Conservation (phyloP, 495 filamentous ascomycete species). For the Talaromyces trachyspermus region DNA sequence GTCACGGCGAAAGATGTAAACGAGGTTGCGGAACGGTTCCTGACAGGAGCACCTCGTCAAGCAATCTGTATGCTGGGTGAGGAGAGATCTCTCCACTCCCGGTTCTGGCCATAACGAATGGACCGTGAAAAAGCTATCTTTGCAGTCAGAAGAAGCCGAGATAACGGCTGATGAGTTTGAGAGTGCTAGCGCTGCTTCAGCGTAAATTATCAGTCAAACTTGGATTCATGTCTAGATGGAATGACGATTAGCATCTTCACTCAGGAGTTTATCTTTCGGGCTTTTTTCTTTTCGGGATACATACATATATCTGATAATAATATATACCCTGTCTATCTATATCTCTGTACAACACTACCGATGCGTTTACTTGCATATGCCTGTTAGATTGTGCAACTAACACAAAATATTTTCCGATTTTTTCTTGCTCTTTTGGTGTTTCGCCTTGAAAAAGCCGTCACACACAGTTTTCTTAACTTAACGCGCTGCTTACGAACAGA, state of each 20-base stretch:
- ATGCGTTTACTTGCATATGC: too few relatives aligned
- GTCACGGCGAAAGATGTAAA: constrained; percentile 76
- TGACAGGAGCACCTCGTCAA: constrained; percentile 60
- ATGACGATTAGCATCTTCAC: constrained; percentile 7
- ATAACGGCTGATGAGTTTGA: constrained; percentile 6
- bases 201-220: not conserved
- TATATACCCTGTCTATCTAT: too few relatives aligned
- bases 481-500: constrained; percentile 35
- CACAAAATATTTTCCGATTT: too few relatives aligned
- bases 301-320: too few relatives aligned
- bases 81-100: constrained; percentile 51
- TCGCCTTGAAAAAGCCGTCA: too few relatives aligned
- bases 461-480: too few relatives aligned
- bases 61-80: constrained; percentile 69
- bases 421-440: too few relatives aligned
- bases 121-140: constrained; percentile 38
- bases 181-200: constrained; percentile 12
- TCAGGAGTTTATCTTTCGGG: constrained; percentile 2
- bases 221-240: too few relatives aligned
- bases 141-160: constrained; percentile 17
- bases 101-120: constrained; percentile 33
- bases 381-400: too few relatives aligned
- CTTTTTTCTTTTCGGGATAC: too few relatives aligned
- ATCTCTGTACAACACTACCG: too few relatives aligned
- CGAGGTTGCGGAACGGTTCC: constrained; percentile 70